A percentile compares a stretch with the other conserved stretches of the same genome.
These are phyloP conservation scores for Geotrichum klebahnii DNA, from an alignment of 1,139 yeast genomes.

Conservation along the genomic window DNA sequence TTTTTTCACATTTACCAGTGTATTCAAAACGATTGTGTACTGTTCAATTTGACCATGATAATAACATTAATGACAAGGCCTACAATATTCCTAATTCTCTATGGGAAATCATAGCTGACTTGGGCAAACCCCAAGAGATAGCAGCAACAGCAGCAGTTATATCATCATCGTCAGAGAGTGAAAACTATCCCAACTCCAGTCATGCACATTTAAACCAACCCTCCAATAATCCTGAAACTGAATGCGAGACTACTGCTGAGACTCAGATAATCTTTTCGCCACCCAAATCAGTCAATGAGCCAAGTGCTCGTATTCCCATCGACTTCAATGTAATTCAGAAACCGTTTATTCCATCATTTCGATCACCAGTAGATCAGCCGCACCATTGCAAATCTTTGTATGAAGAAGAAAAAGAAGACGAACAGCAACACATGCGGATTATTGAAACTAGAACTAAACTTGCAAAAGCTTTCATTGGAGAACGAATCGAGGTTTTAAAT, in stretches of 20 bases:
- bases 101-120: neutral
- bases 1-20: neutral
- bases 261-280: neutral
- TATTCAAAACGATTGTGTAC: conserved; percentile 2
- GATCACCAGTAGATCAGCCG: neutral
- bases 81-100: neutral
- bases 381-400: neutral
- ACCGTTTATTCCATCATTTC: conserved; percentile 9
- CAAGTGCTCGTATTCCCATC: neutral
- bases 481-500: neutral
- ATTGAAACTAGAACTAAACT: conserved; percentile 5
- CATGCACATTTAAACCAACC: neutral
- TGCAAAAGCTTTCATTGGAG: conserved; percentile 3
- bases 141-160: neutral
- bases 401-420: neutral
- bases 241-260: too few species aligned
- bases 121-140: neutral
- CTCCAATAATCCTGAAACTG: too few species aligned
- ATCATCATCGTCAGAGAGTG: too few species aligned
- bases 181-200: too few species aligned
- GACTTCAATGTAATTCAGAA: neutral
- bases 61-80: neutral
- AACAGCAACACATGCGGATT: neutral
- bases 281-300: too few species aligned
- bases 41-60: neutral